Conservation (phyloP, 768 basidiomycete species). For the Termitomyces sp. region DNA sequence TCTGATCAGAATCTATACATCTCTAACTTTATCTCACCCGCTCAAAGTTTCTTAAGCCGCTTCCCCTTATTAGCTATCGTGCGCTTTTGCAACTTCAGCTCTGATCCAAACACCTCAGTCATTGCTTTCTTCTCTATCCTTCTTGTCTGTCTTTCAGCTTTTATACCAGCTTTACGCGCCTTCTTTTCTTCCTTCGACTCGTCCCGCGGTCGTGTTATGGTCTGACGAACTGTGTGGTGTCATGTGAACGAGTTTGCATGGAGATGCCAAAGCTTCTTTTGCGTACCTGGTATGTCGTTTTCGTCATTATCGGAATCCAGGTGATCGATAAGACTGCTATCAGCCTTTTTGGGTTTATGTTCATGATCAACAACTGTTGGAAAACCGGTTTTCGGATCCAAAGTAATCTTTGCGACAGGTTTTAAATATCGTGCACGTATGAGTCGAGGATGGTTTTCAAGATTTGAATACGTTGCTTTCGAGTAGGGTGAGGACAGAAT, state of each 20-base stretch:
- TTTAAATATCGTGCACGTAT: constrained; percentile 62
- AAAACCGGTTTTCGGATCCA: constrained; percentile 76
- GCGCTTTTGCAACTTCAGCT: constrained; percentile 57
- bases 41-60: constrained; percentile 40
- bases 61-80: constrained; percentile 40
- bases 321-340: constrained; percentile 5
- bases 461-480: constrained; percentile 90
- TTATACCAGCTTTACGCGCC: constrained; percentile 64
- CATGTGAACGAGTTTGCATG: not conserved
- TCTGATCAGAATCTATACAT: constrained; percentile 15
- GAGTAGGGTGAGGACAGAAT: not conserved
- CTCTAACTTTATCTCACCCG: not conserved
- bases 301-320: constrained; percentile 19
- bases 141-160: constrained; percentile 58
- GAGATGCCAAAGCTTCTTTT: not conserved
- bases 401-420: constrained; percentile 54
- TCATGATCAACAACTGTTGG: constrained; percentile 43
- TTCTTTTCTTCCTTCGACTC: constrained; percentile 77
- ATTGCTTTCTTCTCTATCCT: constrained; percentile 62
- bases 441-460: constrained; percentile 93
- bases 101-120: constrained; percentile 58
- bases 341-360: constrained; percentile 10
- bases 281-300: constrained; percentile 18
- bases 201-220: constrained; percentile 63
- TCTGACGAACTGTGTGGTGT: constrained; percentile 21